Evolutionary conservation across 495 filamentous ascomycete species (phyloP), one percentile per base, ranked within the genome.

Genomic region (Halenospora varia): DNA sequence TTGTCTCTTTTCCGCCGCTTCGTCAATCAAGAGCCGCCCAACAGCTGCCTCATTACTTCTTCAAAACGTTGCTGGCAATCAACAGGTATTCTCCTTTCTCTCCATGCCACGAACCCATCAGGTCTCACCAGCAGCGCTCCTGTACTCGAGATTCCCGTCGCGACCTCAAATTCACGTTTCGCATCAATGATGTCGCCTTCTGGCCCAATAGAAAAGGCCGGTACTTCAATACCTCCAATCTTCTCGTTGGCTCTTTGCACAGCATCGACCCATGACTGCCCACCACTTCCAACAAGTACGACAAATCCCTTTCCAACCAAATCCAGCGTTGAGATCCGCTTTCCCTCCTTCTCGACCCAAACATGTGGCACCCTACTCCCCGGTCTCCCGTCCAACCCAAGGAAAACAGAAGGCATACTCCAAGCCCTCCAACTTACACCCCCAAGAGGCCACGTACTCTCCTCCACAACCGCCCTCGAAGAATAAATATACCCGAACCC

Each of bases 71-170:
- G n/a, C n/a, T n/a, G n/a, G n/a, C n/a, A n/a, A 53, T 53, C 49
- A 47, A 18, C 2, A 29, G 49, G 18, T 17, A 10, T 17, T 23
- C 35, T 17, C 47, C 56, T 44, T 19, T 22, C 26, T 11, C 75
- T 51, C 75, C 75, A 78, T 1, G 70, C 71, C 8, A 78, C 70
- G 51, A 74, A 75, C 19, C 68, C 62, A 60, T 78, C 75, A 8
- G 75, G 75, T 9, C 75, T 55, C 8, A 73, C 72, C 23, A 77
- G 55, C 10, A 78, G 55, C 8, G 70, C 74, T n/a, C 75, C 75
- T 25, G 59, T 62, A n/a, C 75, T 68, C 13, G 67, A 65, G 0
- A 76, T 68, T 20, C 73, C 71, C 3, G 70, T 59, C 29, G 60
- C 59, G 51, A 54, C 55, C 10, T 66, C 62, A 69, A 71, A 78